Percentiles rank a stretch among this genome's conserved stretches.
Evolutionary conservation across 2,329 filamentous ascomycete species (phyloP).

Genomic region (Scedosporium boydii): DNA sequence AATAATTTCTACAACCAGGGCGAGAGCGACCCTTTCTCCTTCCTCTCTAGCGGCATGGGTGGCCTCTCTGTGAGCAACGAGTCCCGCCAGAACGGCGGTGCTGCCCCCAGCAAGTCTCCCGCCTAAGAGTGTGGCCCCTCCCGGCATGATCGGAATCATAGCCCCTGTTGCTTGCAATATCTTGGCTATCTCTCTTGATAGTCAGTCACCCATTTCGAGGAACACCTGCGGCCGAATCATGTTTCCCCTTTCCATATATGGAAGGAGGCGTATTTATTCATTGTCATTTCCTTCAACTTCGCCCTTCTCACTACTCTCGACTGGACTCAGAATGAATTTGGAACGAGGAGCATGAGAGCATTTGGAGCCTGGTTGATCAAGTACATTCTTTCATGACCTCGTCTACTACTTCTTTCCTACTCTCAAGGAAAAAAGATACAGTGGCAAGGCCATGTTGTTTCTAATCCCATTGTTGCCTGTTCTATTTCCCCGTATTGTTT

Average conservation of each 20-base stretch:
- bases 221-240: background rate
- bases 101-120: constrained; percentile 49
- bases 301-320: constrained; percentile 4
- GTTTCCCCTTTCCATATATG: background rate
- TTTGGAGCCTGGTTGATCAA: constrained; percentile 6
- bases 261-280: background rate
- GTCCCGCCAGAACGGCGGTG: constrained; percentile 51
- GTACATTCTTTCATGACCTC: background rate
- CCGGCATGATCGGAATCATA: background rate
- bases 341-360: constrained; percentile 6
- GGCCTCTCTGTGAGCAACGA: constrained; percentile 62
- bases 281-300: background rate
- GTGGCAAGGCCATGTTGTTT: constrained; percentile 14
- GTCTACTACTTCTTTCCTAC: background rate
- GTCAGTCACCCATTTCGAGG: too few species aligned
- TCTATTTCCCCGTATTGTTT: constrained; percentile 7
- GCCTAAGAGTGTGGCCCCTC: constrained; percentile 30
- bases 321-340: constrained; percentile 4
- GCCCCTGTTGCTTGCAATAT: background rate
- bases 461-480: constrained; percentile 11
- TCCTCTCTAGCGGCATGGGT: constrained; percentile 65
- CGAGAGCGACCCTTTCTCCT: constrained; percentile 70
- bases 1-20: constrained; percentile 47
- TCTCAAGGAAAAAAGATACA: constrained; percentile 25
- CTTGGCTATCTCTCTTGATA: background rate